phyloP scores from a whole-genome alignment of 495 filamentous ascomycete genomes.

The Aspergillus nidulans region DNA sequence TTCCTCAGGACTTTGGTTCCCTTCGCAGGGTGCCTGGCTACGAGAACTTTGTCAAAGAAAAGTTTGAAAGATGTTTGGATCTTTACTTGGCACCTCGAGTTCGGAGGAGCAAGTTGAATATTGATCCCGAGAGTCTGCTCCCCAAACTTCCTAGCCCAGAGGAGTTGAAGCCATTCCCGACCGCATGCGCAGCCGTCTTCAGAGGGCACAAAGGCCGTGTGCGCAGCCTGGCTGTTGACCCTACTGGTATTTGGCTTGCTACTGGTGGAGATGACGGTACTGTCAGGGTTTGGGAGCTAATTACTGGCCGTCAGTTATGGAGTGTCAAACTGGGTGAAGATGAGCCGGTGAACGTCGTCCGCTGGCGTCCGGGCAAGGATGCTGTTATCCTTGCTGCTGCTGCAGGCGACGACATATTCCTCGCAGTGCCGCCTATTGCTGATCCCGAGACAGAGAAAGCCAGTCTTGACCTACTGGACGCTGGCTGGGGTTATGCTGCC shows the following conservation, averaged over 20 bases:
- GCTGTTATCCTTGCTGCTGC: slow-evolving; percentile 76
- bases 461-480: slow-evolving; percentile 72
- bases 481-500: slow-evolving; percentile 85
- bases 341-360: slow-evolving; percentile 80
- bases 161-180: slow-evolving; percentile 91
- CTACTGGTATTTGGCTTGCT: slow-evolving; percentile 71
- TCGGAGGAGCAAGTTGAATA: slow-evolving; percentile 89
- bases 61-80: slow-evolving; percentile 92
- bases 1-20: slow-evolving; percentile 75
- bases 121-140: slow-evolving; percentile 88
- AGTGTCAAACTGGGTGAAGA: slow-evolving; percentile 70
- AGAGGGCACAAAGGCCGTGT: slow-evolving; percentile 86
- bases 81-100: slow-evolving; percentile 91
- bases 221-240: slow-evolving; percentile 73
- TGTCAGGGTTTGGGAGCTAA: slow-evolving; percentile 84
- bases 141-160: slow-evolving; percentile 94
- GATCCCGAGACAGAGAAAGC: slow-evolving; percentile 67
- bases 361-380: slow-evolving; percentile 85
- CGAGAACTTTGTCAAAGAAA: slow-evolving; percentile 83
- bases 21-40: slow-evolving; percentile 93
- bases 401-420: slow-evolving; percentile 76
- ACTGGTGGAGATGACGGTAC: slow-evolving; percentile 94
- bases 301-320: slow-evolving; percentile 86
- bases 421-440: slow-evolving; percentile 70
- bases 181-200: slow-evolving; percentile 76